Conservation (phyloP, 2,329 filamentous ascomycete species). For the Tolypocladium inflatum region DNA sequence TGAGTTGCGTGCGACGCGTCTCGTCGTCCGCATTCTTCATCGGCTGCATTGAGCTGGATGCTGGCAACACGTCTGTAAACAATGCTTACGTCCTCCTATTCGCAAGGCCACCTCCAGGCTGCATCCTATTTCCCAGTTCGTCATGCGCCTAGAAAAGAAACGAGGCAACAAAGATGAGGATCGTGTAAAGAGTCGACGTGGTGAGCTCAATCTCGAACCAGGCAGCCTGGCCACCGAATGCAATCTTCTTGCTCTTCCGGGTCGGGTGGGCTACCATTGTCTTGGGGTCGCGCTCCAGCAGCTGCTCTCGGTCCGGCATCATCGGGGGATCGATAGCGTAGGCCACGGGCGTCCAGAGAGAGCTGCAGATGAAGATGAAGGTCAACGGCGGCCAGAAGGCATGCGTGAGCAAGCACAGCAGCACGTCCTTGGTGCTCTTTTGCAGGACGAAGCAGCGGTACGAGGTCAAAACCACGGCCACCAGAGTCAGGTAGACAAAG, state of each 20-base stretch:
- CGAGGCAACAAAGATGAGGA: conserved; percentile 35
- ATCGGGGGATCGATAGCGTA: conserved; percentile 52
- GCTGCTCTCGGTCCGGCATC: conserved; percentile 47
- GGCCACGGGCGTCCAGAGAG: conserved; percentile 47
- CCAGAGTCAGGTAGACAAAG: conserved; percentile 44
- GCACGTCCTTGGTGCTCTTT: conserved; percentile 25
- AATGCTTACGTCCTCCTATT: background rate
- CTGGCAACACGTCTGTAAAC: background rate
- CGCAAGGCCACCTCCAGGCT: background rate
- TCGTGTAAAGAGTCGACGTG: conserved; percentile 38
- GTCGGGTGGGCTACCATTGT: conserved; percentile 44
- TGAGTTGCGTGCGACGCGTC: background rate
- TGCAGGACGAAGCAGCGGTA: conserved; percentile 38
- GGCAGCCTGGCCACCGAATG: conserved; percentile 41
- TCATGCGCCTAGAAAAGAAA: conserved; percentile 16
- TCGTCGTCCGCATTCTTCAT: background rate
- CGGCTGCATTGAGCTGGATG: background rate
- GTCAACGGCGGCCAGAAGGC: conserved; percentile 53
- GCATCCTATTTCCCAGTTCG: background rate
- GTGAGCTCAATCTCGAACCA: conserved; percentile 49
- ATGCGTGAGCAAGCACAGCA: conserved; percentile 46
- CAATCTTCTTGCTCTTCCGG: conserved; percentile 41
- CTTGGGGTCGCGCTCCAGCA: conserved; percentile 45
- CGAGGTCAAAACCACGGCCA: conserved; percentile 37
- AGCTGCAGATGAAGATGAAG: conserved; percentile 44